A percentile compares a stretch with the other conserved stretches of the same genome.
Conservation (phyloP, 2,329 filamentous ascomycete species). For the Cladosporium sp. region DNA sequence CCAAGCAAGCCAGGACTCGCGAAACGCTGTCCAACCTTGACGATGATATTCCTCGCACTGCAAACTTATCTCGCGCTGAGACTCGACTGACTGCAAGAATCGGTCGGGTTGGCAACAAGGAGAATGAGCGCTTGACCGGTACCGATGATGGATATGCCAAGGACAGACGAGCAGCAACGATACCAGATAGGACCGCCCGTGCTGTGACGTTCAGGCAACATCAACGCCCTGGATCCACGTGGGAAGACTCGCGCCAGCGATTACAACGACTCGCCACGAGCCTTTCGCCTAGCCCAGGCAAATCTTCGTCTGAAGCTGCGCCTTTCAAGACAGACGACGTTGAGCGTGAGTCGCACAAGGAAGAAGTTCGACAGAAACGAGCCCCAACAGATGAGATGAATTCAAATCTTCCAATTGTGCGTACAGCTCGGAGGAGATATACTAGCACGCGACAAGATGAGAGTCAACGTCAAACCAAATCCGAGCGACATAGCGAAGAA, state of each 20-base stretch:
- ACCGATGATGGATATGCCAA: slow-evolving; percentile 23
- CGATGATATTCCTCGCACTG: slow-evolving; percentile 6
- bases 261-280: slow-evolving; percentile 44
- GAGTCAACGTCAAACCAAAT: background rate
- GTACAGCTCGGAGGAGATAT: too few relatives aligned
- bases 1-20: slow-evolving; percentile 10
- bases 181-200: slow-evolving; percentile 27
- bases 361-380: too few relatives aligned
- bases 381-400: too few relatives aligned
- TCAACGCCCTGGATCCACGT: slow-evolving; percentile 29
- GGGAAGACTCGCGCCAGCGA: slow-evolving; percentile 43
- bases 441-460: background rate
- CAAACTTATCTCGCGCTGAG: background rate
- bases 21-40: slow-evolving; percentile 14
- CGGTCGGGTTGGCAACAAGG: slow-evolving; percentile 25
- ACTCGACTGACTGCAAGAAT: slow-evolving; percentile 16
- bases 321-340: background rate
- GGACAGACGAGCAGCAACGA: slow-evolving; percentile 30
- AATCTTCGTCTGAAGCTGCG: slow-evolving; percentile 12
- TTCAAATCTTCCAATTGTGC: too few relatives aligned
- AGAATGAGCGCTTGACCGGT: slow-evolving; percentile 24
- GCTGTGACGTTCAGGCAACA: slow-evolving; percentile 21
- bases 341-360: background rate
- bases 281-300: slow-evolving; percentile 41
- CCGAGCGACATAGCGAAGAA: background rate